Conservation (phyloP, 1,284 basidiomycete genomes). For the Malassezia sympodialis region DNA sequence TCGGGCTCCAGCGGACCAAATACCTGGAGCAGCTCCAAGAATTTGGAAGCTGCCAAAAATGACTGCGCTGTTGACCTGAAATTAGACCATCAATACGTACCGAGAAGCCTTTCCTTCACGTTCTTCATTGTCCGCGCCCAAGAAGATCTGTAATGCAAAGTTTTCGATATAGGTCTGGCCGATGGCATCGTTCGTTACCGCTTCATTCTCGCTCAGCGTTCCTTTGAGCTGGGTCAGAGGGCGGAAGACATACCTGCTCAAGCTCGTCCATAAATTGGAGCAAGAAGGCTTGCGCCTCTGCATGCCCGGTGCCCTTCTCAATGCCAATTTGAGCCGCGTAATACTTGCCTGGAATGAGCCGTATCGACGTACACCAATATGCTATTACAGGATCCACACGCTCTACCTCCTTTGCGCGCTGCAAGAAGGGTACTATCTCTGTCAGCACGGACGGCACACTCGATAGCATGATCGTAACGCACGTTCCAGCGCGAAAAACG, state of each 20-base stretch:
- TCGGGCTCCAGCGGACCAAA: slow-evolving; percentile 55
- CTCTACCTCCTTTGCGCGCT: slow-evolving; percentile 74
- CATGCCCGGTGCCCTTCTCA: slow-evolving; percentile 57
- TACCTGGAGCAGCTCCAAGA: slow-evolving; percentile 68
- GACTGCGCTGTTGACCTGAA: slow-evolving; percentile 69
- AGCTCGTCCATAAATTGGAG: slow-evolving; percentile 65
- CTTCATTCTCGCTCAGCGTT: slow-evolving; percentile 64
- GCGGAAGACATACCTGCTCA: slow-evolving; percentile 54
- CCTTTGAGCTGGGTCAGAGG: slow-evolving; percentile 58
- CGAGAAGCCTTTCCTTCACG: slow-evolving; percentile 63
- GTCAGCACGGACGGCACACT: slow-evolving; percentile 36
- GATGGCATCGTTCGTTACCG: slow-evolving; percentile 69
- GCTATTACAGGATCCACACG: slow-evolving; percentile 72
- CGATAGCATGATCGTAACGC: not conserved
- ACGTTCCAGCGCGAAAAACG: not conserved
- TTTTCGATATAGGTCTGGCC: slow-evolving; percentile 84
- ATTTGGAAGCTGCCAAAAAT: slow-evolving; percentile 75
- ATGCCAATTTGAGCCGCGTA: slow-evolving; percentile 82
- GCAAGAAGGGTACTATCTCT: slow-evolving; percentile 65
- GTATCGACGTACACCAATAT: slow-evolving; percentile 66
- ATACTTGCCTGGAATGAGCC: slow-evolving; percentile 54
- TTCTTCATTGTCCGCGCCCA: slow-evolving; percentile 81
- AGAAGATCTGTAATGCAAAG: slow-evolving; percentile 80
- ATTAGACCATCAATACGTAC: slow-evolving; percentile 50
- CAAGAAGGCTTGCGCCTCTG: slow-evolving; percentile 60